These are phyloP conservation scores for Arctium minus DNA, from an alignment of 129 eudicot species.

Conservation along the genomic window DNA sequence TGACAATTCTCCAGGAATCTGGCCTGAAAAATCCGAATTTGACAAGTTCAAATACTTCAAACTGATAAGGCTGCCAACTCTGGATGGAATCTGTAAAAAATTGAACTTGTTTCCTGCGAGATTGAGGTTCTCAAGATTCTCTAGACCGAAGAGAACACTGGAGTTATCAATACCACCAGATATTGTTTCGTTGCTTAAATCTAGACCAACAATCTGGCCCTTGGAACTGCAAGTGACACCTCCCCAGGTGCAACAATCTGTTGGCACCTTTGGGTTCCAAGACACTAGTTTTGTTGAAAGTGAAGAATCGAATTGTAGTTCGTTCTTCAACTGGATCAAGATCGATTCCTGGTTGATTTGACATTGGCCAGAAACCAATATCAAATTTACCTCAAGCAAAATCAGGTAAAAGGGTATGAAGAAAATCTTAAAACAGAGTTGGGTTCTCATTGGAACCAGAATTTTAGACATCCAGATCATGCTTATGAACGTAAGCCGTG, in stretches of 20 bases:
- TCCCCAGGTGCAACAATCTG: conserved; percentile 58
- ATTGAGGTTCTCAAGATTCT: conserved; percentile 39
- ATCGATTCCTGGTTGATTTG: conserved; percentile 28
- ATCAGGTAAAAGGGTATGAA: conserved; percentile 18
- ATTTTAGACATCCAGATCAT: not conserved
- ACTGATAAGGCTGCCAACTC: conserved; percentile 33
- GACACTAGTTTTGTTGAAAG: conserved; percentile 29
- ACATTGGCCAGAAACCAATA: conserved; percentile 38
- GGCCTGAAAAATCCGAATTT: conserved; percentile 45
- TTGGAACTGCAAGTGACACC: conserved; percentile 36
- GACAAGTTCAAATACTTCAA: conserved; percentile 59
- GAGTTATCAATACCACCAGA: conserved; percentile 31
- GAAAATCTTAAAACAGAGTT: conserved; percentile 18
- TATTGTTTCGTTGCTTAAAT: conserved; percentile 33
- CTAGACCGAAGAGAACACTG: conserved; percentile 30
- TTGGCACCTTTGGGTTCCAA: conserved; percentile 29
- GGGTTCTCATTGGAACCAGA: conserved; percentile 33
- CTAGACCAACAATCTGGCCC: conserved; percentile 46
- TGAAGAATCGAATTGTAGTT: conserved; percentile 14
- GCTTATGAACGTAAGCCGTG: not conserved
- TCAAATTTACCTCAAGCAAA: not conserved
- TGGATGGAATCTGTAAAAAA: conserved; percentile 26
- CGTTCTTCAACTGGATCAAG: conserved; percentile 34
- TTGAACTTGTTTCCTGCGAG: conserved; percentile 42
- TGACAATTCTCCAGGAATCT: conserved; percentile 50